A percentile compares a stretch with the other conserved stretches of the same genome.
These are phyloP conservation scores for Kwoniella shivajii DNA, from an alignment of 1,284 basidiomycete species.

Conservation along the genomic window DNA sequence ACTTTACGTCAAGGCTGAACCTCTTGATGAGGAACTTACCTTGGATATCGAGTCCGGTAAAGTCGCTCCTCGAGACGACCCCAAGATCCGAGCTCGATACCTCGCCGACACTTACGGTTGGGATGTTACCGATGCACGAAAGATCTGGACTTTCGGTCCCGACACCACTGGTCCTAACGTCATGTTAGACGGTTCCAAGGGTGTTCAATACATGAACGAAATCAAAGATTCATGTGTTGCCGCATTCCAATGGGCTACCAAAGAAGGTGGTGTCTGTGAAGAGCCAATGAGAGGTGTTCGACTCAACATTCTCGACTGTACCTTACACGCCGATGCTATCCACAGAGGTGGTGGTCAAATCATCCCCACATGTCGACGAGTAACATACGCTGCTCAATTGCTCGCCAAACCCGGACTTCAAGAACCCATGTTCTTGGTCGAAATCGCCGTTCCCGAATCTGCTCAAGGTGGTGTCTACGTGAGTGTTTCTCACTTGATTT, in stretches of 20 bases:
- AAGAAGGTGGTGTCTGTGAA: slow-evolving; percentile 95
- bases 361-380: slow-evolving; percentile 94
- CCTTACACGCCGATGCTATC: slow-evolving; percentile 97
- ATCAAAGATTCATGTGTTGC: slow-evolving; percentile 99
- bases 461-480: slow-evolving; percentile 98
- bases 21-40: slow-evolving; percentile 91
- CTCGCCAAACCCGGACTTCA: slow-evolving; percentile 90
- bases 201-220: slow-evolving; percentile 96
- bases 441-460: slow-evolving; percentile 97
- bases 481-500: slow-evolving; percentile 29
- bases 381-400: slow-evolving; percentile 91
- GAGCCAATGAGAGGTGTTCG: slow-evolving; percentile 99
- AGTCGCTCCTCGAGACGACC: slow-evolving; percentile 92
- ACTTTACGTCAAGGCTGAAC: slow-evolving; percentile 90
- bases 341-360: slow-evolving; percentile 97
- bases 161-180: slow-evolving; percentile 97
- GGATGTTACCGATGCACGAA: slow-evolving; percentile 99
- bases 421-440: slow-evolving; percentile 98
- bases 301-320: slow-evolving; percentile 95
- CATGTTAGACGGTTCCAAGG: slow-evolving; percentile 98
- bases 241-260: slow-evolving; percentile 99
- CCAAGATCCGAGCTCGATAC: slow-evolving; percentile 92
- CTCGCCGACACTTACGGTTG: slow-evolving; percentile 96
- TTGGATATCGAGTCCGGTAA: slow-evolving; percentile 88
- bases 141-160: slow-evolving; percentile 99